Percentiles rank a stretch among this genome's conserved stretches.
phyloP scores from a whole-genome alignment of 768 basidiomycete genomes.

The Mycena kentingensis region DNA sequence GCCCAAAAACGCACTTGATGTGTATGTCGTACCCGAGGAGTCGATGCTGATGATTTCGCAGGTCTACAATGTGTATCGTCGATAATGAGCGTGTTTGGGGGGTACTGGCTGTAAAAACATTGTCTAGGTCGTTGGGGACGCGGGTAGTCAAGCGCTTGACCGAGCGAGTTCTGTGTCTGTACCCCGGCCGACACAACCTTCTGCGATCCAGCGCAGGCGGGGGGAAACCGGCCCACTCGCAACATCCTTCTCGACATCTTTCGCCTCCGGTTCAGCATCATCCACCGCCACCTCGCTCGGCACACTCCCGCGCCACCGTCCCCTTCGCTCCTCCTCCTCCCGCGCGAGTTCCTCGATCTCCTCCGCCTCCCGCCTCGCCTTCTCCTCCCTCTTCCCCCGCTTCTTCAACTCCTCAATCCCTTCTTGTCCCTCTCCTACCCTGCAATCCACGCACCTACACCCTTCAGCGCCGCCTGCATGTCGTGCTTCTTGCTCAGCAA shows the following conservation, averaged over 20 bases:
- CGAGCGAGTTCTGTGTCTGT: no score
- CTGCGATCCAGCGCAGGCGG: no score
- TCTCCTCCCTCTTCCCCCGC: slow-evolving; percentile 17
- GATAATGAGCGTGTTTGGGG: no score
- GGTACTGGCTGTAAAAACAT: no score
- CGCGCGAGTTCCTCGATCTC: slow-evolving; percentile 8
- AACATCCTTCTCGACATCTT: no score
- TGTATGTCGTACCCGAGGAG: no score
- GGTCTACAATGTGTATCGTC: no score
- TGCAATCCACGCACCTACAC: slow-evolving; percentile 43
- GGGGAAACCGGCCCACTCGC: background rate
- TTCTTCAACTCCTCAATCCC: slow-evolving; percentile 36
- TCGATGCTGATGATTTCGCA: no score
- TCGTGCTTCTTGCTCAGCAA: slow-evolving; percentile 49
- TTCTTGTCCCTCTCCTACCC: slow-evolving; percentile 36
- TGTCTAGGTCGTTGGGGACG: no score
- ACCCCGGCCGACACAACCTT: no score
- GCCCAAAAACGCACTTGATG: no score
- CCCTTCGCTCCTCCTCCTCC: slow-evolving; percentile 16
- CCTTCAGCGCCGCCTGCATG: slow-evolving; percentile 35
- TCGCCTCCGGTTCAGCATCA: background rate
- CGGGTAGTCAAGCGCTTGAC: no score
- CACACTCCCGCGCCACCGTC: background rate
- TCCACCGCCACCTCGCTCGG: background rate
- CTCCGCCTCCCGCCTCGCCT: slow-evolving; percentile 9